These are phyloP conservation scores for Adansonia gregorii DNA, from an alignment of 441 rosid species.

Conservation along the genomic window DNA sequence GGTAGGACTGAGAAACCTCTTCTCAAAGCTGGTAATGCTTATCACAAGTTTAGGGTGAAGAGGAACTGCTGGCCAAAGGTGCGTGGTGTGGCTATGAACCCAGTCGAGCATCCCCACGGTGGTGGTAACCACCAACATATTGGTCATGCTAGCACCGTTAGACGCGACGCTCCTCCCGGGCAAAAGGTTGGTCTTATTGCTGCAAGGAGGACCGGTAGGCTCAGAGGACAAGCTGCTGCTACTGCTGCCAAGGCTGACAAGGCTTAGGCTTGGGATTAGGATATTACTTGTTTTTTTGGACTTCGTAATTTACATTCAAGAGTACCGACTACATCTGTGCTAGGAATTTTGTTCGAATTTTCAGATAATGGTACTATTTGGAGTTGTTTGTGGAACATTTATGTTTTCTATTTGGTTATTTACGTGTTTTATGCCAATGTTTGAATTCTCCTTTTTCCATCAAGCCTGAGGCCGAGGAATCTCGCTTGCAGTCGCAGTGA, in stretches of 20 bases:
- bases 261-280: slow-evolving; percentile 31
- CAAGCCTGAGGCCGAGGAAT: neutral
- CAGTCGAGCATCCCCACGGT: slow-evolving; percentile 98
- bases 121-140: slow-evolving; percentile 98
- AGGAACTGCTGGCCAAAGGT: slow-evolving; percentile 99
- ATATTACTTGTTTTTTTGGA: neutral
- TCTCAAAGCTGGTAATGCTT: slow-evolving; percentile 90
- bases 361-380: neutral
- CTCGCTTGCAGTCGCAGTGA: too few species aligned
- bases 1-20: slow-evolving; percentile 96
- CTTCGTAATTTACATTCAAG: neutral
- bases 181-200: slow-evolving; percentile 95
- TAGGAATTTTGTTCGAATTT: slow-evolving; percentile 15
- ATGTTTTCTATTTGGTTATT: neutral
- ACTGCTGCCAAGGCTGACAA: slow-evolving; percentile 81
- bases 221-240: slow-evolving; percentile 91
- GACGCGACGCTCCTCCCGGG: slow-evolving; percentile 93
- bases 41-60: slow-evolving; percentile 89
- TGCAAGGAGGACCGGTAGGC: slow-evolving; percentile 93
- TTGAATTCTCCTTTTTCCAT: neutral
- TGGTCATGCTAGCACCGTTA: slow-evolving; percentile 90
- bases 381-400: neutral
- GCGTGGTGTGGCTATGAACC: slow-evolving; percentile 98
- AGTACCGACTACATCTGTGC: neutral
- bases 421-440: neutral